Percentiles rank a stretch among this genome's conserved stretches.
phyloP scores from a whole-genome alignment of 169 alveolate species.

The Eimeria falciformis region DNA sequence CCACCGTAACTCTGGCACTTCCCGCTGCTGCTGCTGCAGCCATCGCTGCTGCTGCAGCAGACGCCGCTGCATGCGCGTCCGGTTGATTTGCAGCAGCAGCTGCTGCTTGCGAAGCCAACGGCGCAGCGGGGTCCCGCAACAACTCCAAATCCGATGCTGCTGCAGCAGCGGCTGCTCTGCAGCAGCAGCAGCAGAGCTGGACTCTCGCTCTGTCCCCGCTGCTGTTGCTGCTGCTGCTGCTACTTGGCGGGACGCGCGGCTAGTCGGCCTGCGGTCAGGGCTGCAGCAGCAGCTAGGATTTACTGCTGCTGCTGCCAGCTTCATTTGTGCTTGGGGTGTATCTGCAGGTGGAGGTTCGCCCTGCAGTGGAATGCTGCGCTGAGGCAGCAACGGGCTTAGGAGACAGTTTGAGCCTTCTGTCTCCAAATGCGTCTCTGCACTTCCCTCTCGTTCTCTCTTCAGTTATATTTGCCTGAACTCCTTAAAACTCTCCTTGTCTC shows the following conservation, averaged over 20 bases:
- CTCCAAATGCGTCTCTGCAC: too few species aligned
- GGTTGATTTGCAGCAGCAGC: slow-evolving; percentile 24
- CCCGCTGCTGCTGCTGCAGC: slow-evolving; percentile 55
- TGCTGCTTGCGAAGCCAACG: slow-evolving; percentile 50
- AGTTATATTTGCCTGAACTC: background rate
- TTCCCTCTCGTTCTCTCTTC: background rate
- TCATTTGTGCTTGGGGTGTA: background rate
- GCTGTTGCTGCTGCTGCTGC: slow-evolving; percentile 9
- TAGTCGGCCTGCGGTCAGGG: background rate
- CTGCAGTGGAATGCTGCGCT: background rate
- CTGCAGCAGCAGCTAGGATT: slow-evolving; percentile 9
- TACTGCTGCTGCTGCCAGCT: slow-evolving; percentile 6
- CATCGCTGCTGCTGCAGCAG: slow-evolving; percentile 25
- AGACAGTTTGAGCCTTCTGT: background rate
- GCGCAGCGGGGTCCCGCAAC: background rate
- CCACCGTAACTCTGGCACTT: slow-evolving; percentile 29
- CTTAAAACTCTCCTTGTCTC: background rate
- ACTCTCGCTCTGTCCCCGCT: background rate
- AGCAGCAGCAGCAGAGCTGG: background rate
- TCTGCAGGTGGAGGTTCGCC: background rate
- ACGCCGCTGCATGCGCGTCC: background rate
- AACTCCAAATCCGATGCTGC: background rate
- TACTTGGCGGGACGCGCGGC: background rate
- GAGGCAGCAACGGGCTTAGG: background rate
- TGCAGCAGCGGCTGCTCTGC: slow-evolving; percentile 46